Evolutionary conservation across 768 basidiomycete species (phyloP), one percentile per base, ranked within the genome.

Genomic region (Coprinellus micaceus): DNA sequence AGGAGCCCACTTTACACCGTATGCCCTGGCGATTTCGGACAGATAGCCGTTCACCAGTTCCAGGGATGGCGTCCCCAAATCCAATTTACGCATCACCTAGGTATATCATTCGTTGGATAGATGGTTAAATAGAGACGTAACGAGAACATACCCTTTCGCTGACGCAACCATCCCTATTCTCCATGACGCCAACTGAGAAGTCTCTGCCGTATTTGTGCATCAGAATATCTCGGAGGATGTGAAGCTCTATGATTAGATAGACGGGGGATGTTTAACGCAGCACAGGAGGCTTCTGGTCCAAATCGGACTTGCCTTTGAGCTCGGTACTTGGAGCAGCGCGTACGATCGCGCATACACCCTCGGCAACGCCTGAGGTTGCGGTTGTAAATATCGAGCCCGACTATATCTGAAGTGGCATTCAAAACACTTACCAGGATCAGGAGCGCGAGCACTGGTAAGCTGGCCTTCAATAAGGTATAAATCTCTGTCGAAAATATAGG

Each of bases 161-260:
- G 43, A 99, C 95, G 70, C 86, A 85, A 15, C 77, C 76, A 61
- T 89, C 85, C 43, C 78, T 82, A 69, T 96, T 94, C 69, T 94
- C 91, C 80, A 94, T 90, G 2, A 90, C 85, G n/a, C 82, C 81
- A 17, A 86, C 61, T 15, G 94, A 84, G 68, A 91, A 98, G 46
- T 94, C 92, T 21, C 96, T 85, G 17, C 96, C 94, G 67, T 86
- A 97, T 73, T 97, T 97, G 69, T 94, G 91, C 89, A 95, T 91
- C 56, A 99, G 80, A 68, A 98, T 83, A 68, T 98, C 95, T 53
- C 97, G 86, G 51, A 98, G 72, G 36, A 93, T 76, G 61, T 97
- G 91, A 37, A 99, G 80, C 67, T 98, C 94, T 94, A 21, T 36
- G 55, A n/a, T 55, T 47, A 60, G 19, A n/a, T n/a, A n/a, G n/a